Conservation (phyloP, 2,329 filamentous ascomycete genomes). For the Fusarium penzigii region DNA sequence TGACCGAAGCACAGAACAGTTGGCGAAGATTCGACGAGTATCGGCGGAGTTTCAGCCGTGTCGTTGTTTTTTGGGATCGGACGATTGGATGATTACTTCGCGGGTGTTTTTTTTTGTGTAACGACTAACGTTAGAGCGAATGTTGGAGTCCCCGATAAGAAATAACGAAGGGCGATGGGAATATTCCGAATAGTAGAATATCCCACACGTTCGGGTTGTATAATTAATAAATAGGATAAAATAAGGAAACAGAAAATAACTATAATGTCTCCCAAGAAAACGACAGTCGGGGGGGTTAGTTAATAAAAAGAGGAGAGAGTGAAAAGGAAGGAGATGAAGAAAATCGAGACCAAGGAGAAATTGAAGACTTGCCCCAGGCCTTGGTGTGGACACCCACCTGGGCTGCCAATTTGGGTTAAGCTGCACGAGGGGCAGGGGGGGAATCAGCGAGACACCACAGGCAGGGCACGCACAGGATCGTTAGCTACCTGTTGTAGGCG, state of each 20-base stretch:
- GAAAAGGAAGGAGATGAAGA: background rate
- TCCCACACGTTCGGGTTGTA: background rate
- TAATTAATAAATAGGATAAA: background rate
- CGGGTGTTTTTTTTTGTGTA: too few species aligned
- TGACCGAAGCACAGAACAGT: too few species aligned
- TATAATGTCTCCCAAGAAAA: background rate
- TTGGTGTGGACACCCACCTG: background rate
- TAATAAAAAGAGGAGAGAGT: background rate
- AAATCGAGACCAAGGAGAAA: background rate
- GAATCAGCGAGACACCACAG: too few species aligned
- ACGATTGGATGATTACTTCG: too few species aligned
- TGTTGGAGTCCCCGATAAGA: too few species aligned
- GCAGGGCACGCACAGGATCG: background rate
- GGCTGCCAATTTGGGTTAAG: background rate
- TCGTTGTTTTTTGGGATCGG: too few species aligned
- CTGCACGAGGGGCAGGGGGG: background rate
- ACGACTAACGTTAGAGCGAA: too few species aligned
- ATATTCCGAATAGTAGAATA: too few species aligned
- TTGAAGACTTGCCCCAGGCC: background rate
- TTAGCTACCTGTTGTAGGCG: background rate
- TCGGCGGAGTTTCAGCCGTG: too few species aligned
- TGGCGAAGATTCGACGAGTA: too few species aligned
- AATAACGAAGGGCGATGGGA: background rate
- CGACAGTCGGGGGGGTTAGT: background rate
- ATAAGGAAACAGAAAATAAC: background rate